phyloP scores from a whole-genome alignment of 768 basidiomycete species.

The Boletellus emodensis region DNA sequence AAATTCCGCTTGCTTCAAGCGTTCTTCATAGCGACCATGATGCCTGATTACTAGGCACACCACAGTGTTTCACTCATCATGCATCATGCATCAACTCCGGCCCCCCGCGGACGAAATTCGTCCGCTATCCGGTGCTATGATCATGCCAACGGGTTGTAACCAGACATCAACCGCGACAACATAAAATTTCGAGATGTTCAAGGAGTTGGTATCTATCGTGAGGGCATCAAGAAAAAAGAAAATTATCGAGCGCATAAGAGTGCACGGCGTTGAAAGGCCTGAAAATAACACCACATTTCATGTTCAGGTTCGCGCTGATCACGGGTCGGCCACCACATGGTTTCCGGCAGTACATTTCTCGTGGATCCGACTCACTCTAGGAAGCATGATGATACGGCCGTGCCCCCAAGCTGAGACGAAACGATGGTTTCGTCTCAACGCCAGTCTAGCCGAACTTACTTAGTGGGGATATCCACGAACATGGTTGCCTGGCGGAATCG shows the following conservation, averaged over 20 bases:
- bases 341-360: background rate
- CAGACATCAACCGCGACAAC: slow-evolving; percentile 13
- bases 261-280: background rate
- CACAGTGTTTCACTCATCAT: slow-evolving; percentile 3
- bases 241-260: background rate
- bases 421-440: slow-evolving; percentile 15
- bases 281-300: background rate
- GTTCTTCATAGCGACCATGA: background rate
- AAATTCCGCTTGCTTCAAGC: background rate
- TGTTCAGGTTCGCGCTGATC: background rate
- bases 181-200: background rate
- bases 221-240: background rate
- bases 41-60: background rate
- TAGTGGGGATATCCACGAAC: background rate
- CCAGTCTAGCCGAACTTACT: background rate
- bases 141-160: background rate
- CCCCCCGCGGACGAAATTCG: background rate
- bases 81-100: background rate
- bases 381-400: background rate
- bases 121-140: background rate
- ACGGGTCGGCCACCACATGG: background rate
- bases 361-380: background rate
- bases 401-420: slow-evolving; percentile 9
- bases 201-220: background rate
- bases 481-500: slow-evolving; percentile 9